phyloP scores from a whole-genome alignment of 2,329 filamentous ascomycete species.

The Achaetomium macrosporum region DNA sequence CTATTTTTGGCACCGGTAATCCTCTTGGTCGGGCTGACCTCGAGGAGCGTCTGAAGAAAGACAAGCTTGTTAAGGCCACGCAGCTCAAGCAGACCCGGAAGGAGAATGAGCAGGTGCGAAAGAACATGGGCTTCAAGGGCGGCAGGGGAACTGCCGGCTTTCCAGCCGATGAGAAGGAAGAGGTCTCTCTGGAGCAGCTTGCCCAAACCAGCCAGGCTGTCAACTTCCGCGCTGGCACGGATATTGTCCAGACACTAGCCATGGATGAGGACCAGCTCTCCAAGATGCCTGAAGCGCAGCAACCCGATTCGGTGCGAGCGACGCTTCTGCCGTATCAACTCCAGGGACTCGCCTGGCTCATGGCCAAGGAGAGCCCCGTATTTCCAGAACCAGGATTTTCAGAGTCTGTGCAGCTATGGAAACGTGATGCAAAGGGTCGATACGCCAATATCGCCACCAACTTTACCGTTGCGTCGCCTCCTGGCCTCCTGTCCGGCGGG shows the following conservation, averaged over 20 bases:
- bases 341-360: conserved; percentile 77
- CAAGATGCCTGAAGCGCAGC: conserved; percentile 64
- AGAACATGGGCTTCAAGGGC: conserved; percentile 36
- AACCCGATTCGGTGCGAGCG: conserved; percentile 60
- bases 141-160: conserved; percentile 36
- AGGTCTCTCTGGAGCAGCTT: conserved; percentile 55
- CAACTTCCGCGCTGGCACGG: conserved; percentile 57
- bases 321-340: conserved; percentile 73
- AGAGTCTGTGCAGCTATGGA: conserved; percentile 74
- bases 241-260: conserved; percentile 64
- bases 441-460: conserved; percentile 68
- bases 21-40: conserved; percentile 46
- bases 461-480: conserved; percentile 53
- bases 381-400: conserved; percentile 54
- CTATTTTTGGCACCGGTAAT: conserved; percentile 62
- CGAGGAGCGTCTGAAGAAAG: conserved; percentile 55
- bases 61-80: conserved; percentile 57
- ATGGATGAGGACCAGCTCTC: conserved; percentile 64
- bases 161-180: conserved; percentile 30
- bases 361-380: conserved; percentile 64
- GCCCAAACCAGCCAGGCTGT: conserved; percentile 61
- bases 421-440: conserved; percentile 39
- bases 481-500: conserved; percentile 67
- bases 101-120: conserved; percentile 47
- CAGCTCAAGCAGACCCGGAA: conserved; percentile 49